phyloP scores from a whole-genome alignment of 768 basidiomycete genomes.

The Russula brevipes region DNA sequence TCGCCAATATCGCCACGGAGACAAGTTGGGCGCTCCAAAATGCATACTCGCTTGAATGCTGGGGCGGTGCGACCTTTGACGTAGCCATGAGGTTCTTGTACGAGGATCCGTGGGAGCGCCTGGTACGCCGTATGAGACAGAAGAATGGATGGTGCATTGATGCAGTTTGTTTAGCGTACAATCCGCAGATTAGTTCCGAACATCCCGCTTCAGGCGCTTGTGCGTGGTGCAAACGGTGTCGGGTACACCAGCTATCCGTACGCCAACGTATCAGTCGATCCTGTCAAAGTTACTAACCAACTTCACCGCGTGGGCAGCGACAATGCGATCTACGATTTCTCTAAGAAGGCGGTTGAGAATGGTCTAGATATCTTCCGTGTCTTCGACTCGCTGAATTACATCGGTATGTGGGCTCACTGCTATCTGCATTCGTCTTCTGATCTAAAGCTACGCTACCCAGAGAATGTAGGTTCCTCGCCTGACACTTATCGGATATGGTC shows the following conservation, averaged over 20 bases:
- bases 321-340: conserved; percentile 99
- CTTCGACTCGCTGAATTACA: conserved; percentile 98
- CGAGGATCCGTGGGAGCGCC: conserved; percentile 98
- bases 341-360: conserved; percentile 99
- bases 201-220: conserved; percentile 96
- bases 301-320: conserved; percentile 47
- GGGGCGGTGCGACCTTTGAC: conserved; percentile 99
- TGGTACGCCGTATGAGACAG: conserved; percentile 46
- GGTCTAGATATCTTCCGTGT: conserved; percentile 99
- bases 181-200: conserved; percentile 96
- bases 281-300: not conserved
- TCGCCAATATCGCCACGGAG: conserved; percentile 98
- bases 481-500: not conserved
- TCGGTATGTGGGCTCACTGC: conserved; percentile 52
- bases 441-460: conserved; percentile 35
- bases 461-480: conserved; percentile 53
- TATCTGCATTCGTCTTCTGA: not conserved
- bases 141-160: not conserved
- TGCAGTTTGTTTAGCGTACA: conserved; percentile 52
- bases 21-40: conserved; percentile 93
- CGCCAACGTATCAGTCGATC: conserved; percentile 53
- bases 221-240: conserved; percentile 98
- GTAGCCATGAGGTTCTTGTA: conserved; percentile 99
- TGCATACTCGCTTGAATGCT: conserved; percentile 95
- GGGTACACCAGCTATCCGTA: conserved; percentile 98